Conservation (phyloP, 768 basidiomycete species). For the Tubosaeta brunneosetosa region DNA sequence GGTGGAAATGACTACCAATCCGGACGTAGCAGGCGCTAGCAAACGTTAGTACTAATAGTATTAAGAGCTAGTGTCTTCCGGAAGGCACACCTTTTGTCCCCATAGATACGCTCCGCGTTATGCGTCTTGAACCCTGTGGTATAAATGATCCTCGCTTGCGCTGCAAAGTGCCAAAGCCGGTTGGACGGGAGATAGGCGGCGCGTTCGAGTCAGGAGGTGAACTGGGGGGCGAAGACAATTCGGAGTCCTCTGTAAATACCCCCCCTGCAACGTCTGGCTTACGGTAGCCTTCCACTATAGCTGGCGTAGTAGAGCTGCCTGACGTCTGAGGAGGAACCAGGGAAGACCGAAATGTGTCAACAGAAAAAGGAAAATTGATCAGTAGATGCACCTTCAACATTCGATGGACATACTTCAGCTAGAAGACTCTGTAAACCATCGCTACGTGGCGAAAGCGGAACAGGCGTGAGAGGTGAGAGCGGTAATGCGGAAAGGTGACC, state of each 20-base stretch:
- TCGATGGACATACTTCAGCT: constrained; percentile 15
- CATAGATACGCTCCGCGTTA: constrained; percentile 29
- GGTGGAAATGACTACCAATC: not conserved
- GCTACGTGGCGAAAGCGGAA: constrained; percentile 42
- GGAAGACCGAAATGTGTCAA: not conserved
- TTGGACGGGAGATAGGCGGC: not conserved
- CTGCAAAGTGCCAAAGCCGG: constrained; percentile 11
- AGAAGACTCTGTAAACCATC: constrained; percentile 9
- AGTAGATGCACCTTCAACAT: not conserved
- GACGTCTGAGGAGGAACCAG: not conserved
- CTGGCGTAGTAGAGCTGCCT: not conserved
- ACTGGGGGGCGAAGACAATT: not conserved
- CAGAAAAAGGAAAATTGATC: not conserved
- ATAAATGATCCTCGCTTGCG: constrained; percentile 13
- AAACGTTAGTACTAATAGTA: constrained; percentile 4
- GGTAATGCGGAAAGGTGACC: constrained; percentile 13
- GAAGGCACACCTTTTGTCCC: not conserved
- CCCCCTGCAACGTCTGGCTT: not conserved
- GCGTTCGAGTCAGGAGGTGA: not conserved
- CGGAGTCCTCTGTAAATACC: not conserved
- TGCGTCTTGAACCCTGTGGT: constrained; percentile 13
- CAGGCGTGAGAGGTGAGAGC: constrained; percentile 47
- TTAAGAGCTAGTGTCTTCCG: not conserved
- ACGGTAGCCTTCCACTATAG: not conserved
- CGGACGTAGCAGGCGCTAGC: not conserved